Percentiles rank a stretch among this genome's conserved stretches.
phyloP scores from a whole-genome alignment of 495 filamentous ascomycete species.

The Aspergillus homomorphus region DNA sequence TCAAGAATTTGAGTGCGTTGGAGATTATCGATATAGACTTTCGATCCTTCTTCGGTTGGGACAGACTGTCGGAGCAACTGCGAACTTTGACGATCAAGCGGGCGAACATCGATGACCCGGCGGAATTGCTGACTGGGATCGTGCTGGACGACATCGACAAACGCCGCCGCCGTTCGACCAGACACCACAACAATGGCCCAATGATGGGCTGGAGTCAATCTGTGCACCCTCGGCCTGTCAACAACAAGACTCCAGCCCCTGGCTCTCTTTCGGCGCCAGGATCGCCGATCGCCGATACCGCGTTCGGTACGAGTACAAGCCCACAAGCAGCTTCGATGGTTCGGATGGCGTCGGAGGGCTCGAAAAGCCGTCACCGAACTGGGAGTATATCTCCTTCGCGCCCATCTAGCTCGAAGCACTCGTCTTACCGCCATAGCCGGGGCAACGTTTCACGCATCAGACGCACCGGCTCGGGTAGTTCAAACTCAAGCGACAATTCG shows the following conservation, averaged over 20 bases:
- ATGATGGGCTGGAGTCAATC: slow-evolving; percentile 53
- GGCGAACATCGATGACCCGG: slow-evolving; percentile 82
- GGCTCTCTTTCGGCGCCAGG: slow-evolving; percentile 57
- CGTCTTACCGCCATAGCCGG: slow-evolving; percentile 56
- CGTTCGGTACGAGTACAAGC: slow-evolving; percentile 43
- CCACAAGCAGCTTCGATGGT: slow-evolving; percentile 48
- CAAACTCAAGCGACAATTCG: slow-evolving; percentile 76
- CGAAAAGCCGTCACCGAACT: slow-evolving; percentile 51
- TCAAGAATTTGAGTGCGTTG: slow-evolving; percentile 91
- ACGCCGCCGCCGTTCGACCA: slow-evolving; percentile 80
- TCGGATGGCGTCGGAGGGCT: slow-evolving; percentile 48
- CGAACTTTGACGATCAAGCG: slow-evolving; percentile 86
- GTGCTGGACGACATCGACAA: slow-evolving; percentile 95
- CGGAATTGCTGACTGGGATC: slow-evolving; percentile 84
- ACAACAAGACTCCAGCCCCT: slow-evolving; percentile 57
- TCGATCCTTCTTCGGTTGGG: slow-evolving; percentile 96
- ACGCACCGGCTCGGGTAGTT: slow-evolving; percentile 87
- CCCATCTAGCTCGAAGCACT: slow-evolving; percentile 65
- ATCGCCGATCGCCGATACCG: slow-evolving; percentile 56
- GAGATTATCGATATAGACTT: slow-evolving; percentile 96
- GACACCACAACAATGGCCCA: slow-evolving; percentile 69
- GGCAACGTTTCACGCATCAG: slow-evolving; percentile 61
- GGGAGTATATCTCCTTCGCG: slow-evolving; percentile 77
- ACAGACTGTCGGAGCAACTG: slow-evolving; percentile 85
- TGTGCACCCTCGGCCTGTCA: slow-evolving; percentile 49